phyloP scores from a whole-genome alignment of 345 rosid genomes.

The Streptanthus diversifolius region DNA sequence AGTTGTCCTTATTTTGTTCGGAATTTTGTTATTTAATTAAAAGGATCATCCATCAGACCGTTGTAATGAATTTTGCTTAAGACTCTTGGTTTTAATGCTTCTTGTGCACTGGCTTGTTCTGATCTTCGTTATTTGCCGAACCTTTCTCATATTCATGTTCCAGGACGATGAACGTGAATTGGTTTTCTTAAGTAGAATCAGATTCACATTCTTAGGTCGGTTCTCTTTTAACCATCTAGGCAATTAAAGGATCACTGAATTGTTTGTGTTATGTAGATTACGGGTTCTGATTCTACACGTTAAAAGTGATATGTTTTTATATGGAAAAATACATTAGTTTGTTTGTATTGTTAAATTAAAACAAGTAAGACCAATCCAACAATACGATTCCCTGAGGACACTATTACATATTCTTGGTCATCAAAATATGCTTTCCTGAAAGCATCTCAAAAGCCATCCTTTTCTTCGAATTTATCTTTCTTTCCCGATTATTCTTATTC shows the following conservation, averaged over 20 bases:
- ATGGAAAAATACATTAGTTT: background rate
- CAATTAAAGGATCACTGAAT: background rate
- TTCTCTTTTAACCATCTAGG: background rate
- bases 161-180: background rate
- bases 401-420: slow-evolving; percentile 14
- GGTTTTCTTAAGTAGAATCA: background rate
- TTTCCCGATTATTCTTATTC: slow-evolving; percentile 31
- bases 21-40: background rate
- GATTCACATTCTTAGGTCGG: slow-evolving; percentile 5
- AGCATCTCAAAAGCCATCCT: slow-evolving; percentile 17
- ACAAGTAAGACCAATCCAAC: slow-evolving; percentile 10
- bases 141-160: background rate
- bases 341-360: background rate
- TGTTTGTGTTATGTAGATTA: background rate
- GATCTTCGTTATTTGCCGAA: background rate
- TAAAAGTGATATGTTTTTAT: background rate
- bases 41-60: background rate
- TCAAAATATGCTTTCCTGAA: slow-evolving; percentile 11
- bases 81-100: background rate
- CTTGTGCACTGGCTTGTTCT: background rate
- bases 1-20: background rate
- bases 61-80: background rate
- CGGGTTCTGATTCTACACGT: background rate
- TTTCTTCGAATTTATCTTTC: slow-evolving; percentile 6
- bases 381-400: slow-evolving; percentile 16